Conservation (phyloP, 2,329 filamentous ascomycete species). For the Fusarium marasasianum region DNA sequence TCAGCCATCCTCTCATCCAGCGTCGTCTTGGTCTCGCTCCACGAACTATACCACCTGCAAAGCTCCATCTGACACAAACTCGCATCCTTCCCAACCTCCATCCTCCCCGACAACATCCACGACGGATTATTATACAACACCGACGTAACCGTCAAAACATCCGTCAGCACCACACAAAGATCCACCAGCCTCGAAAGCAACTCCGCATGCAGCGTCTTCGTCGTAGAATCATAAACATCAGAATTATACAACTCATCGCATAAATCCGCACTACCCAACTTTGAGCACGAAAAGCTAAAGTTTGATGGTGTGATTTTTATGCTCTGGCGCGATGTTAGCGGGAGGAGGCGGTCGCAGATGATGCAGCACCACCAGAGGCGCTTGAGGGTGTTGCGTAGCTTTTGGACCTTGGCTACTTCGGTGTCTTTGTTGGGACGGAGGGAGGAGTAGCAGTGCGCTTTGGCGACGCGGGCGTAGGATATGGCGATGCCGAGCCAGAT, state of each 20-base stretch:
- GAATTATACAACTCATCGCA: conserved; percentile 36
- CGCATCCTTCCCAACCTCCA: conserved; percentile 30
- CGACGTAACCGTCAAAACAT: conserved; percentile 33
- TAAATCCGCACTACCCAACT: conserved; percentile 29
- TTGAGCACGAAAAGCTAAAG: conserved; percentile 36
- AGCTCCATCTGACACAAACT: conserved; percentile 35
- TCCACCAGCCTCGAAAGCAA: conserved; percentile 36
- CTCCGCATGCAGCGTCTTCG: conserved; percentile 31
- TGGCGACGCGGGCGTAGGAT: conserved; percentile 38
- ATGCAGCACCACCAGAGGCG: conserved; percentile 42
- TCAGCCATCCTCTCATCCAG: conserved; percentile 14
- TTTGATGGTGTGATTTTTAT: conserved; percentile 39
- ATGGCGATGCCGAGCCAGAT: conserved; percentile 42
- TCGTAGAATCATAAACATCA: conserved; percentile 36
- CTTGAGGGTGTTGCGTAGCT: conserved; percentile 36
- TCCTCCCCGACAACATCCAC: conserved; percentile 27
- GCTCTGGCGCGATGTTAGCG: conserved; percentile 35
- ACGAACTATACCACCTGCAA: conserved; percentile 33
- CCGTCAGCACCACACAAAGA: conserved; percentile 37
- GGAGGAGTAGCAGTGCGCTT: conserved; percentile 37
- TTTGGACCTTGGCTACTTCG: conserved; percentile 19
- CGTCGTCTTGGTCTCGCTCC: conserved; percentile 27
- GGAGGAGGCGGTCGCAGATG: conserved; percentile 35
- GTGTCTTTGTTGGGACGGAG: conserved; percentile 4
- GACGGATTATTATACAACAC: conserved; percentile 37